These are phyloP conservation scores for Fusarium gaditjirri DNA, from an alignment of 2,329 filamentous ascomycete genomes.

Conservation along the genomic window DNA sequence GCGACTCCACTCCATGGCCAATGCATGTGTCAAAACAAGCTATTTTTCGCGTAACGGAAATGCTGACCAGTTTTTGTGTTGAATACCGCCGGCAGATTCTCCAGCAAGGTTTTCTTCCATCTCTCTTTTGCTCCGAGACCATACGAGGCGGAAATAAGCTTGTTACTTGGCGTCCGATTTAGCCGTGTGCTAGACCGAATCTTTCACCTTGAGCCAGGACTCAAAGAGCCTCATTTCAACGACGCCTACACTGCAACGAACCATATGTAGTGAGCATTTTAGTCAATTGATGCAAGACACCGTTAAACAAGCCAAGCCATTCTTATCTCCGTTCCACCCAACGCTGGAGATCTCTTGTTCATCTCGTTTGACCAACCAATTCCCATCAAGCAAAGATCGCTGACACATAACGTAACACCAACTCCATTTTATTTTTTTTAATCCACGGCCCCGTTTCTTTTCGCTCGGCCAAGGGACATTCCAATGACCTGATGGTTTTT, in stretches of 20 bases:
- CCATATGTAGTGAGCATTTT: not conserved
- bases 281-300: not conserved
- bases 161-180: constrained; percentile 14
- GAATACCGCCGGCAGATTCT: not conserved
- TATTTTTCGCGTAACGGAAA: constrained; percentile 38
- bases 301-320: not conserved
- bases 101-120: not conserved
- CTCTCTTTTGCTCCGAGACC: not conserved
- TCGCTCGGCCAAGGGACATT: constrained; percentile 2
- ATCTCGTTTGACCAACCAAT: not conserved
- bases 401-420: constrained; percentile 33
- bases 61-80: not conserved
- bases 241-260: not conserved
- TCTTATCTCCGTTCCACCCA: constrained; percentile 9
- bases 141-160: constrained; percentile 15
- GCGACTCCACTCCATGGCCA: constrained; percentile 17
- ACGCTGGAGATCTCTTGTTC: not conserved
- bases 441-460: constrained; percentile 8
- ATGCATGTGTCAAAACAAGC: constrained; percentile 34
- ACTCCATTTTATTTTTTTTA: not conserved
- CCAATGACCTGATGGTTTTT: constrained; percentile 33
- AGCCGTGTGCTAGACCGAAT: constrained; percentile 12
- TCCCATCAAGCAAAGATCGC: constrained; percentile 31
- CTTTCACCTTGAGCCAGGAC: not conserved
- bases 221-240: constrained; percentile 18